phyloP scores from a whole-genome alignment of 2,329 filamentous ascomycete genomes.

The Xylaria arbuscula region DNA sequence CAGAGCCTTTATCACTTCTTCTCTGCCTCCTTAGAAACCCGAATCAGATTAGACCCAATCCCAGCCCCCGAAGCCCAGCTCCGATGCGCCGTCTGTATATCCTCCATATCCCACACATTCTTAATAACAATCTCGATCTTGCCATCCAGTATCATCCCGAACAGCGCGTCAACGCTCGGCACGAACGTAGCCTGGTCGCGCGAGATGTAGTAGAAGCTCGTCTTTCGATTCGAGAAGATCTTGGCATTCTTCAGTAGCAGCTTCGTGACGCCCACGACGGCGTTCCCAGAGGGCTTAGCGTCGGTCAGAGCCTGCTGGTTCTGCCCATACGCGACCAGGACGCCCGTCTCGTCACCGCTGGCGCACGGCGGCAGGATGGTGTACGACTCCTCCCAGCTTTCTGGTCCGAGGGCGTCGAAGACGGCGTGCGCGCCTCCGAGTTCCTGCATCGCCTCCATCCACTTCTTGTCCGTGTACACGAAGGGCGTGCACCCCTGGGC shows the following conservation, averaged over 20 bases:
- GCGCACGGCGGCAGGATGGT: constrained; percentile 53
- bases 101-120: constrained; percentile 55
- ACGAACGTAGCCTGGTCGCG: constrained; percentile 51
- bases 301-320: constrained; percentile 50
- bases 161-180: constrained; percentile 48
- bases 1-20: background rate
- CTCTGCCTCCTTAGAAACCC: constrained; percentile 9
- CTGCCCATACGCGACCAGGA: constrained; percentile 54
- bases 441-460: constrained; percentile 58
- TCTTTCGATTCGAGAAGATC: constrained; percentile 44
- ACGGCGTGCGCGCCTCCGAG: constrained; percentile 60
- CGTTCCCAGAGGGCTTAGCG: background rate
- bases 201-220: constrained; percentile 53
- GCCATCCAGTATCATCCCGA: constrained; percentile 50
- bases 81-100: constrained; percentile 54
- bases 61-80: constrained; percentile 52
- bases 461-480: constrained; percentile 61
- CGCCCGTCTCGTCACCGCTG: constrained; percentile 44
- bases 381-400: constrained; percentile 63
- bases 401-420: constrained; percentile 54
- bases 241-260: constrained; percentile 43
- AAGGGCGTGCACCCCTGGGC: constrained; percentile 57
- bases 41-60: constrained; percentile 53
- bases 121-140: constrained; percentile 54
- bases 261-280: background rate